phyloP scores from a whole-genome alignment of 345 rosid species.

The Salix exigua region DNA sequence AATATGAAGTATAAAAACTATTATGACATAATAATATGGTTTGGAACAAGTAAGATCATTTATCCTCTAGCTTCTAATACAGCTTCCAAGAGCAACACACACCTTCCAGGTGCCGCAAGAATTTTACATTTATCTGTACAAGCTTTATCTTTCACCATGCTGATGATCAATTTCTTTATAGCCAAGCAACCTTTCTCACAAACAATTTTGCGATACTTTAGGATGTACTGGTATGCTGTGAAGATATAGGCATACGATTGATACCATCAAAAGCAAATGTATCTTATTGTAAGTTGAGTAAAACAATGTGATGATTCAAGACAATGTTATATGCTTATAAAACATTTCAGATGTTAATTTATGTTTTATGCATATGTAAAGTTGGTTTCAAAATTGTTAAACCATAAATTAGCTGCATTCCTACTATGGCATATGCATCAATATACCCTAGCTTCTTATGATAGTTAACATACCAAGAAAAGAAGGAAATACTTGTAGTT shows the following conservation, averaged over 20 bases:
- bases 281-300: not conserved
- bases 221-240: not conserved
- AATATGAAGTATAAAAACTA: not conserved
- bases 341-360: not conserved
- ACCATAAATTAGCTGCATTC: not conserved
- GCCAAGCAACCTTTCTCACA: not conserved
- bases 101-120: not conserved
- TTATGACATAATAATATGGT: not conserved
- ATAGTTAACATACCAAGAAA: conserved; percentile 18
- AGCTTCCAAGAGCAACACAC: not conserved
- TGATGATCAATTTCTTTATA: not conserved
- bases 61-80: not conserved
- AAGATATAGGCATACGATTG: not conserved
- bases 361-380: not conserved
- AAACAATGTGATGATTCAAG: not conserved
- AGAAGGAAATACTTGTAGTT: conserved; percentile 36
- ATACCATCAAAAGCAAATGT: not conserved
- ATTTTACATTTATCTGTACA: not conserved
- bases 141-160: not conserved
- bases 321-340: not conserved
- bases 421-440: not conserved
- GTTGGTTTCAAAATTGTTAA: not conserved
- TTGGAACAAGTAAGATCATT: not conserved
- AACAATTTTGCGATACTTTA: not conserved
- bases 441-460: not conserved